A percentile compares a stretch with the other conserved stretches of the same genome.
These are phyloP conservation scores for Neurospora intermedia DNA, from an alignment of 495 filamentous ascomycete genomes.

Conservation along the genomic window DNA sequence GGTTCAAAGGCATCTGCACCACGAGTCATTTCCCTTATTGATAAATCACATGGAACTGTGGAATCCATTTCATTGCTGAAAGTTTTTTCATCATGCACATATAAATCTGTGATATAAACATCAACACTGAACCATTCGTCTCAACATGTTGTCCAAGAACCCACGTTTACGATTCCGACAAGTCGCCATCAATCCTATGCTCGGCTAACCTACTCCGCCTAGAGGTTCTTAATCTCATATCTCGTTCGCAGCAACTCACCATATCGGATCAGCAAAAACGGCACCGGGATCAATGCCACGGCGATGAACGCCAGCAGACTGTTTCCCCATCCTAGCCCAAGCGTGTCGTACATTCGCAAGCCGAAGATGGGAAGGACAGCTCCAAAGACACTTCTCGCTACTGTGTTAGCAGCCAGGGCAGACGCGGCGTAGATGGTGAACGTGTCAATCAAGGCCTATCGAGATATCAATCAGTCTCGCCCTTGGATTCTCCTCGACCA, in stretches of 20 bases:
- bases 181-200: not conserved
- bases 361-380: conserved; percentile 49
- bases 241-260: conserved; percentile 39
- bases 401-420: conserved; percentile 42
- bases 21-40: not conserved
- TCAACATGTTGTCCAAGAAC: not conserved
- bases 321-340: conserved; percentile 57
- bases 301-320: conserved; percentile 45
- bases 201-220: not conserved
- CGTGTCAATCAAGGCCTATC: conserved; percentile 39
- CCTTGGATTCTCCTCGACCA: not conserved
- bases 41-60: not conserved
- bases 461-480: not conserved
- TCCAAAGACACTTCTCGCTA: conserved; percentile 43
- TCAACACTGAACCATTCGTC: not conserved
- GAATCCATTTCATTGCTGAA: not conserved
- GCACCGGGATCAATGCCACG: conserved; percentile 38
- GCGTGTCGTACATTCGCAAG: conserved; percentile 36
- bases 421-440: conserved; percentile 53
- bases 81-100: not conserved
- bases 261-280: conserved; percentile 41
- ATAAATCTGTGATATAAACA: not conserved
- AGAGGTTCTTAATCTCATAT: conserved; percentile 31
- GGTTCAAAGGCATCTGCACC: not conserved
- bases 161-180: not conserved